Evolutionary conservation across 192 early-diverging fungal genomes (phyloP).

Genomic region (Podila epigama): DNA sequence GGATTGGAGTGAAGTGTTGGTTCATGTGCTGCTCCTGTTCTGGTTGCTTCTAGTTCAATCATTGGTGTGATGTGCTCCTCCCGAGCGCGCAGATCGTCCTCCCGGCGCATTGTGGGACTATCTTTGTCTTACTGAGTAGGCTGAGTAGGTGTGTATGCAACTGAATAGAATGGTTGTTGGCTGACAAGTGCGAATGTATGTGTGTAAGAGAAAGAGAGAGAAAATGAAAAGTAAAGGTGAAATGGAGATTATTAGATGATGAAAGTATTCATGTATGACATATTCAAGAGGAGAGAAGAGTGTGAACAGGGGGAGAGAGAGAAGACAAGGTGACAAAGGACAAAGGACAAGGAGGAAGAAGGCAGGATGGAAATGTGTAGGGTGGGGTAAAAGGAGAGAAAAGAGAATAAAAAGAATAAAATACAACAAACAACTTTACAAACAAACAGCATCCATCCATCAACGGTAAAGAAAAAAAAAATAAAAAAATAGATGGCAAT

Average conservation of each 20-base stretch:
- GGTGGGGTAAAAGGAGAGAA: neutral
- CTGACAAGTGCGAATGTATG: neutral
- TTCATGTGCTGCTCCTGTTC: neutral
- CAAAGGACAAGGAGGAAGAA: neutral
- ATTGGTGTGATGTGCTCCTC: slow-evolving; percentile 11
- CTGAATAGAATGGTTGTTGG: neutral
- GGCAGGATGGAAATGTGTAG: neutral
- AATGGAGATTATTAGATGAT: neutral
- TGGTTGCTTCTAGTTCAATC: slow-evolving; percentile 4
- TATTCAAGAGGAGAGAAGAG: neutral
- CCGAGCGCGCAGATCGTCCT: neutral
- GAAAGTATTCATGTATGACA: neutral
- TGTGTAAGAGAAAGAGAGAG: no score
- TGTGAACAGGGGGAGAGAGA: neutral
- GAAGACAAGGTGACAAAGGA: neutral
- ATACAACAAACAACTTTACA: neutral
- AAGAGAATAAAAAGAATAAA: neutral
- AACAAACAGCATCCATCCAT: no score
- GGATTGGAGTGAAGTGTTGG: neutral
- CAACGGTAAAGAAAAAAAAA: no score
- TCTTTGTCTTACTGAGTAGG: neutral
- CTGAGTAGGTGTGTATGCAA: neutral
- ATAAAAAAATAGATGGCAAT: no score
- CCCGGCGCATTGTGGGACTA: neutral
- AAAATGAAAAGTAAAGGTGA: no score